A percentile compares a stretch with the other conserved stretches of the same genome.
Evolutionary conservation across 1,139 yeast species (phyloP).

Genomic region (Yamadazyma trypodendri): DNA sequence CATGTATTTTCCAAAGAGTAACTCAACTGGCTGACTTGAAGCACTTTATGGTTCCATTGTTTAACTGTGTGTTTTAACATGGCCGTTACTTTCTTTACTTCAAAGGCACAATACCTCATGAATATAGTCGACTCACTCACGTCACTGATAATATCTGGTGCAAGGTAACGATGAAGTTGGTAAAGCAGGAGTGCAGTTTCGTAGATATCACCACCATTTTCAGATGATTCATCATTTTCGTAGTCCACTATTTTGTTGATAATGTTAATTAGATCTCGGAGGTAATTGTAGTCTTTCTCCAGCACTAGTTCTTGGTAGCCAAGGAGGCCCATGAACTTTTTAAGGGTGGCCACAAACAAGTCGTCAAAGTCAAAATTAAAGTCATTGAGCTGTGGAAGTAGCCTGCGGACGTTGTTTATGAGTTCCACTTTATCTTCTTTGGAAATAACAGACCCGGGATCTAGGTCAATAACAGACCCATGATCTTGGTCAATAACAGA

Average conservation of each 20-base stretch:
- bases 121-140: slow-evolving; percentile 19
- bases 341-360: slow-evolving; percentile 23
- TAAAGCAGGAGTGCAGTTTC: slow-evolving; percentile 23
- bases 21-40: slow-evolving; percentile 10
- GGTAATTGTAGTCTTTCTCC: slow-evolving; percentile 21
- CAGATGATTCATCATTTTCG: slow-evolving; percentile 26
- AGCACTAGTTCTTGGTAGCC: slow-evolving; percentile 22
- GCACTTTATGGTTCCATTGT: slow-evolving; percentile 19
- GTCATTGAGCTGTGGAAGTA: slow-evolving; percentile 33
- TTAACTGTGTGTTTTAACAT: slow-evolving; percentile 7
- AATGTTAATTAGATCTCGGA: slow-evolving; percentile 22
- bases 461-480: no score
- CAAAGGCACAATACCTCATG: slow-evolving; percentile 28
- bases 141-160: slow-evolving; percentile 6
- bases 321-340: slow-evolving; percentile 20
- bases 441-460: not conserved
- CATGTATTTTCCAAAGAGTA: slow-evolving; percentile 11
- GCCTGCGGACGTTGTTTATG: slow-evolving; percentile 9
- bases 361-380: slow-evolving; percentile 27
- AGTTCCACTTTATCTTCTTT: slow-evolving; percentile 5
- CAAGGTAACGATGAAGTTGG: slow-evolving; percentile 21
- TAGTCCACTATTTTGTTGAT: slow-evolving; percentile 28
- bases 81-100: slow-evolving; percentile 8
- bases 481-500: no score
- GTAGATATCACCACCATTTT: slow-evolving; percentile 21